Evolutionary conservation across 148 eudicot genomes (phyloP).

Genomic region (Silene latifolia): DNA sequence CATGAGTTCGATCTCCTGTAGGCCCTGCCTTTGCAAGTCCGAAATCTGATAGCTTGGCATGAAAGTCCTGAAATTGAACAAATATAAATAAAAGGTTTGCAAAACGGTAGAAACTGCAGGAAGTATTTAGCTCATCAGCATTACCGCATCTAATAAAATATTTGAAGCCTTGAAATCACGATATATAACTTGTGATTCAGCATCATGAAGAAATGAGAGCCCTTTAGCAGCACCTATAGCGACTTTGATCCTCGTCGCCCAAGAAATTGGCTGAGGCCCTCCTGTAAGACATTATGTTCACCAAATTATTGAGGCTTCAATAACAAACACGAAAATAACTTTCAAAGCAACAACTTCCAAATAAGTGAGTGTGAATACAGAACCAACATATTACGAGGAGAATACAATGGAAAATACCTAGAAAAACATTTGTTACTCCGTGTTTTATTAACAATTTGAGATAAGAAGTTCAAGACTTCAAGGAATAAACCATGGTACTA

Average conservation of each 20-base stretch:
- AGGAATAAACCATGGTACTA: no score
- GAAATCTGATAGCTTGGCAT: slow-evolving; percentile 69
- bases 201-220: slow-evolving; percentile 66
- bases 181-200: slow-evolving; percentile 58
- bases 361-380: no score
- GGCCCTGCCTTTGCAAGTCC: slow-evolving; percentile 82
- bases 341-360: neutral
- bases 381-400: no score
- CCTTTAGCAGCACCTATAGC: slow-evolving; percentile 82
- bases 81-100: slow-evolving; percentile 2
- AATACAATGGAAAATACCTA: no score
- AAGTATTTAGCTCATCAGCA: neutral
- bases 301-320: neutral
- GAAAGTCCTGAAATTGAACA: slow-evolving; percentile 42
- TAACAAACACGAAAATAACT: neutral
- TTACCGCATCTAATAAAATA: slow-evolving; percentile 61
- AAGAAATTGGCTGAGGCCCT: slow-evolving; percentile 71
- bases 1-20: slow-evolving; percentile 71
- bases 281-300: slow-evolving; percentile 30
- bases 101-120: neutral
- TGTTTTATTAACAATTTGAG: no score
- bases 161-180: slow-evolving; percentile 74
- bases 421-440: no score
- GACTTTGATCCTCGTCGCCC: slow-evolving; percentile 77
- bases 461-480: no score